phyloP scores from a whole-genome alignment of 176 grass and related monocot genomes.

The Oryza longistaminata region DNA sequence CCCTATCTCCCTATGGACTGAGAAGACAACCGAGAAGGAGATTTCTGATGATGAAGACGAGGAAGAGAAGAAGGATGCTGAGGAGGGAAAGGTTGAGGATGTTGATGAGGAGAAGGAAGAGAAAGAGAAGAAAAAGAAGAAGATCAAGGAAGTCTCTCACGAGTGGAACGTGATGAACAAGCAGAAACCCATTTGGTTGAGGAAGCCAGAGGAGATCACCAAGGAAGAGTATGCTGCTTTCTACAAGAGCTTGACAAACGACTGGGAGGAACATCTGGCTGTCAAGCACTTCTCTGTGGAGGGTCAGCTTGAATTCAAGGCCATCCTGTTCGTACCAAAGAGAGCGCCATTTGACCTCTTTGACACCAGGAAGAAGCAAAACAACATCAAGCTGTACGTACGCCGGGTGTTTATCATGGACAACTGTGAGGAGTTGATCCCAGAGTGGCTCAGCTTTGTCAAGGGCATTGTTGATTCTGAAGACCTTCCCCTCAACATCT shows the following conservation, averaged over 20 bases:
- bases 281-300: slow-evolving; percentile 97
- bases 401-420: slow-evolving; percentile 78
- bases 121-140: slow-evolving; percentile 89
- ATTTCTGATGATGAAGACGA: slow-evolving; percentile 94
- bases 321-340: slow-evolving; percentile 78
- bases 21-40: slow-evolving; percentile 90
- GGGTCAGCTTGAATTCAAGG: slow-evolving; percentile 91
- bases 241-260: slow-evolving; percentile 94
- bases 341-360: slow-evolving; percentile 90
- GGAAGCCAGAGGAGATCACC: slow-evolving; percentile 86
- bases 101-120: slow-evolving; percentile 87
- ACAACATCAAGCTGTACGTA: slow-evolving; percentile 95
- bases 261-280: slow-evolving; percentile 86
- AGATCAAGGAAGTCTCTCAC: slow-evolving; percentile 80
- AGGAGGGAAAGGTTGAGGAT: slow-evolving; percentile 93
- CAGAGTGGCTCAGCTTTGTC: slow-evolving; percentile 55
- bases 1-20: slow-evolving; percentile 85
- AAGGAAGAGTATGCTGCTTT: slow-evolving; percentile 93
- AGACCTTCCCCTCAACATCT: slow-evolving; percentile 67
- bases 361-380: slow-evolving; percentile 76
- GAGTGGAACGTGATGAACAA: slow-evolving; percentile 85
- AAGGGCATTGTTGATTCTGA: slow-evolving; percentile 67
- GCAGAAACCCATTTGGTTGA: slow-evolving; percentile 97
- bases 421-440: slow-evolving; percentile 66
- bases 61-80: slow-evolving; percentile 84